Evolutionary conservation across 306 rosid genomes (phyloP), one percentile per base, ranked within the genome.

Genomic region (Bauhinia variegata): DNA sequence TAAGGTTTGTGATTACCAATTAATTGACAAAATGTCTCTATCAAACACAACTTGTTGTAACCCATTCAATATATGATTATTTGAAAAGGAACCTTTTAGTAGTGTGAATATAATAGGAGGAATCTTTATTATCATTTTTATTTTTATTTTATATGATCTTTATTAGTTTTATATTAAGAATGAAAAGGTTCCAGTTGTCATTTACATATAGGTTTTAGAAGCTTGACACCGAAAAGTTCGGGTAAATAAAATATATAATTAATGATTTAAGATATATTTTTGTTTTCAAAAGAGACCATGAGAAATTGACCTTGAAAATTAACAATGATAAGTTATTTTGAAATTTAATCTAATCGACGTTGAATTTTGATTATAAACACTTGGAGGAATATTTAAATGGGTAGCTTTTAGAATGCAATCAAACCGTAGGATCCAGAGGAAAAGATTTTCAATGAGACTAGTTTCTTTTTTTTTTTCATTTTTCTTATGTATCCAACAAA

Each of bases 21-120:
- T n/a, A 28, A 59, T 56, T 47, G 47, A 57, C 8, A 56, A 61
- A 50, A 68, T 52, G 54, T 61, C 75, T 53, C 6, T 4, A 43
- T 80, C 54, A 55, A 51, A 15, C 8, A 56, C 23, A 28, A 77
- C 50, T 80, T 68, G 73, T 78, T 74, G 65, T 67, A 33, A 38
- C 68, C 65, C 4, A 33, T 55, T 48, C 43, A 47, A 19, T 59
- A 12, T 33, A 23, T 52, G 5, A 15, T 43, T 43, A 44, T 36
- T 39, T 10, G 18, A 9, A 14, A 65, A n/a, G 8, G 18, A 49
- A 32, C 39, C 4, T 41, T 60, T 67, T 28, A 32, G 48, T 28
- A 32, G 48, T 17, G 4, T 36, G 18, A 7, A 18, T 10, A 4
- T 32, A 28, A 4, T 23, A 23, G 23, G 34, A 17, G 57, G 37